These are phyloP conservation scores for Suillus bovinus DNA, from an alignment of 768 basidiomycete genomes.

Conservation along the genomic window DNA sequence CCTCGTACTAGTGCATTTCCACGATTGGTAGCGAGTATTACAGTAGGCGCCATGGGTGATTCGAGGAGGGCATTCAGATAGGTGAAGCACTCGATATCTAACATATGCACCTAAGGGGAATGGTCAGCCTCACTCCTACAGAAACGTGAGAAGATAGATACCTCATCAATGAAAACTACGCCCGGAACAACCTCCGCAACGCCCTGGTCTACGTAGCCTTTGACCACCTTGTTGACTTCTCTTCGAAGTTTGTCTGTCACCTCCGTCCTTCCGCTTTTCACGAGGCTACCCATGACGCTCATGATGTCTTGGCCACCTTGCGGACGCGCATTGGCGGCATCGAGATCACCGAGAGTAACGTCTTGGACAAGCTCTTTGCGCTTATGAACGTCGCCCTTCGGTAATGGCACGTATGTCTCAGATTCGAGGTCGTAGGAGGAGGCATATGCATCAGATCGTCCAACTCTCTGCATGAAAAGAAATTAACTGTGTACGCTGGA, in stretches of 20 bases:
- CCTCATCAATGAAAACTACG: conserved; percentile 98
- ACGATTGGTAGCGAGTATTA: conserved; percentile 95
- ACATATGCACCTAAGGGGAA: conserved; percentile 86
- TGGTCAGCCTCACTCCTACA: conserved; percentile 8
- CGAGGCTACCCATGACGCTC: conserved; percentile 93
- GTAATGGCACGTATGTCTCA: conserved; percentile 96
- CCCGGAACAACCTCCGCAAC: conserved; percentile 98
- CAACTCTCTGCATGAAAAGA: conserved; percentile 69
- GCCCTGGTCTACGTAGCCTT: conserved; percentile 96
- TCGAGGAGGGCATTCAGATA: conserved; percentile 96
- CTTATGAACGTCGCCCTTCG: conserved; percentile 96
- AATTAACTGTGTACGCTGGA: conserved; percentile 1
- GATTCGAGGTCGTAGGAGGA: conserved; percentile 97
- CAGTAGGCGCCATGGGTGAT: conserved; percentile 95
- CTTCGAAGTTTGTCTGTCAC: conserved; percentile 94
- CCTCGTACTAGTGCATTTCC: conserved; percentile 92
- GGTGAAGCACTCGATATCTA: conserved; percentile 99
- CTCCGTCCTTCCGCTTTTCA: conserved; percentile 92
- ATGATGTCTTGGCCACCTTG: conserved; percentile 98
- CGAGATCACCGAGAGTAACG: conserved; percentile 91
- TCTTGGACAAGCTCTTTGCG: conserved; percentile 95
- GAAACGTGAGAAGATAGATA: conserved; percentile 35
- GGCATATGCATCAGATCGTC: conserved; percentile 95
- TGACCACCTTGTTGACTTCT: conserved; percentile 97
- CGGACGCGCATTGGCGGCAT: conserved; percentile 94